Percentiles rank a stretch among this genome's conserved stretches.
phyloP scores from a whole-genome alignment of 768 basidiomycete genomes.

The Leccinum arenicola region DNA sequence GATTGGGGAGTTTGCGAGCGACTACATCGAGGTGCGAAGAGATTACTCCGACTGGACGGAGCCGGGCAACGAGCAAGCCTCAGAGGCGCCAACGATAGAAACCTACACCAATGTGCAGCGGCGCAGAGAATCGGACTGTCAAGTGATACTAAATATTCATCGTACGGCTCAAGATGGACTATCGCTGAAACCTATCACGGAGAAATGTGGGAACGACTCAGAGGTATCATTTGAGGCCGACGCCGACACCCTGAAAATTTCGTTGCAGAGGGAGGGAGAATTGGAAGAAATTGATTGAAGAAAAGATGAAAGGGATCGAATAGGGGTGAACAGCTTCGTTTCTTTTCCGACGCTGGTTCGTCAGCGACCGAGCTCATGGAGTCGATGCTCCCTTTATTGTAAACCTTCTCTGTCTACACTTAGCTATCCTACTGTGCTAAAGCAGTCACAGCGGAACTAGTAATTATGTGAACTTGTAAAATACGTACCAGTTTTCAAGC shows the following conservation, averaged over 20 bases:
- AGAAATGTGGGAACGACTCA: conserved; percentile 11
- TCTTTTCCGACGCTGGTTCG: neutral
- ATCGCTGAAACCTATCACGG: conserved; percentile 11
- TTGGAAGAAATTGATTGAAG: neutral
- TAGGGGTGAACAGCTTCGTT: neutral
- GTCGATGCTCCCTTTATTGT: neutral
- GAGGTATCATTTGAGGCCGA: neutral
- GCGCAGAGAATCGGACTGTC: conserved; percentile 35
- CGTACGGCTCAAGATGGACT: conserved; percentile 10
- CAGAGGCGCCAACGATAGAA: conserved; percentile 11
- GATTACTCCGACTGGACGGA: conserved; percentile 56
- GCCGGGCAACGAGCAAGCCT: conserved; percentile 19
- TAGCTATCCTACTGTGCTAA: neutral
- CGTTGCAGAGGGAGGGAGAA: neutral
- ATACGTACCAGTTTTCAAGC: conserved; percentile 1
- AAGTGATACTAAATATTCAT: neutral
- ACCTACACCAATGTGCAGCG: conserved; percentile 34
- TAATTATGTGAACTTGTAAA: neutral
- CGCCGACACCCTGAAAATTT: neutral
- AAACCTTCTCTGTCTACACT: neutral
- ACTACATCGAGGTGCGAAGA: conserved; percentile 67
- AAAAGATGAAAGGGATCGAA: neutral
- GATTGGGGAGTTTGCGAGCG: conserved; percentile 72
- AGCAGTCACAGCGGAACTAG: neutral
- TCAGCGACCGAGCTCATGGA: neutral